These are phyloP conservation scores for Sphagnum tenellum DNA, from an alignment of 225 moss, liverwort and hornwort species.

Conservation along the genomic window DNA sequence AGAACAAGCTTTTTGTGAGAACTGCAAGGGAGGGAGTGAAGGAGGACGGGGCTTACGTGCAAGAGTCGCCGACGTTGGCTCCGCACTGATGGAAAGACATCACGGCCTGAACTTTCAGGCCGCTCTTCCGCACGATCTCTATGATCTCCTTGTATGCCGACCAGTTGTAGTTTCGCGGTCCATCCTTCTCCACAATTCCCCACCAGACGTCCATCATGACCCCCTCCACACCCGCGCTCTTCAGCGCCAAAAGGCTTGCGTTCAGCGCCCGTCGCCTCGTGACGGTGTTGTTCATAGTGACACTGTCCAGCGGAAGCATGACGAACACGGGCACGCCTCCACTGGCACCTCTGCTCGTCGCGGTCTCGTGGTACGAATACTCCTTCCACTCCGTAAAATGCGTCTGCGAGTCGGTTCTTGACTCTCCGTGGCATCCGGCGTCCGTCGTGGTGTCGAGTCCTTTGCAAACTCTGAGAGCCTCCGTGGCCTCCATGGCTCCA, in stretches of 20 bases:
- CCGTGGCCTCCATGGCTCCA: too few relatives aligned
- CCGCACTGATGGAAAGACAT: conserved; percentile 89
- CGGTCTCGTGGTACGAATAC: conserved; percentile 44
- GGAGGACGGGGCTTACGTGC: conserved; percentile 30
- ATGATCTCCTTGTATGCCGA: conserved; percentile 58
- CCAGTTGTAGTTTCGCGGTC: conserved; percentile 62
- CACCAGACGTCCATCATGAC: conserved; percentile 94
- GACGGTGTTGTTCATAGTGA: conserved; percentile 50
- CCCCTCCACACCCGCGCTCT: conserved; percentile 69
- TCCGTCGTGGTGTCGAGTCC: conserved; percentile 19
- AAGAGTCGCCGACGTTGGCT: conserved; percentile 72
- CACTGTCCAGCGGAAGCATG: conserved; percentile 72
- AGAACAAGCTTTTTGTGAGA: background rate
- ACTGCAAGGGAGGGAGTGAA: background rate
- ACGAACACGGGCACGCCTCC: conserved; percentile 73
- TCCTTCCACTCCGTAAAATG: conserved; percentile 48
- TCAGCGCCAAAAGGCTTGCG: conserved; percentile 56
- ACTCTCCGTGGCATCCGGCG: conserved; percentile 33
- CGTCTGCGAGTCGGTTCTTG: conserved; percentile 55
- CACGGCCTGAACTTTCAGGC: conserved; percentile 68
- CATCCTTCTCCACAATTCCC: conserved; percentile 82
- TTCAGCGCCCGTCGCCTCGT: conserved; percentile 57
- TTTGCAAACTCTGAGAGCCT: conserved; percentile 18
- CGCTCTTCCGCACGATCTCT: conserved; percentile 49
- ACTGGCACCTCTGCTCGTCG: conserved; percentile 46